Evolutionary conservation across 2,329 filamentous ascomycete genomes (phyloP), one percentile per base, ranked within the genome.

Genomic region (Plenodomus biglobosus): DNA sequence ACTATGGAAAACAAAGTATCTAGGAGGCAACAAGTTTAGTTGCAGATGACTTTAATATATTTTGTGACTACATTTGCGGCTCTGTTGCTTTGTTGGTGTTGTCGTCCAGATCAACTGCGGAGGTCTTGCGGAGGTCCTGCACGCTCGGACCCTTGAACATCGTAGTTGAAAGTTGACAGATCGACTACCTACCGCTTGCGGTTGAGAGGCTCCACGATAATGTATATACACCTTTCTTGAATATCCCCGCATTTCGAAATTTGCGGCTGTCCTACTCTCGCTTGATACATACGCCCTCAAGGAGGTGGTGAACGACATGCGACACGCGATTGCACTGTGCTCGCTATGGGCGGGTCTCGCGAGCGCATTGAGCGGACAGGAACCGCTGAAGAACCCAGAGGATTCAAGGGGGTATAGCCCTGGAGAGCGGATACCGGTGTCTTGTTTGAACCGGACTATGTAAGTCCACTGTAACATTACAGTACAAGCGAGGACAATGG

Each of bases 391-490:
- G 35, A 54, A 52, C 17, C 50, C 61, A 18, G 65, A 64, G 40
- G 61, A 68, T 44, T 66, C 67, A 52, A 62, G 68, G 40, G 75
- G 73, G 22, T 80, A 80, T 65, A 73, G 72, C 39, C 66, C 73
- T 16, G 78, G 78, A 20, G 73, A 80, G 50, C 68, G 65, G 30
- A 79, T 81, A 46, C 78, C 79, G 1, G 75, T 81, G 10, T 74
- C 64, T 52, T 81, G 79, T 64, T 61, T 81, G 56, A 80, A 80
- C 54, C 62, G 78, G 48, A 78, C 76, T 17, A 75, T 78, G 78
- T 80, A 69, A 52, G 73, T 68, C n/a, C n/a, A n/a, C n/a, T n/a
- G n/a, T n/a, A n/a, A n/a, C n/a, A n/a, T n/a, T n/a, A n/a, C n/a
- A n/a, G n/a, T n/a, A n/a, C n/a, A n/a, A n/a, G n/a, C n/a, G 22